These are phyloP conservation scores for Tulasnella sp. DNA, from an alignment of 768 basidiomycete genomes.

Conservation along the genomic window DNA sequence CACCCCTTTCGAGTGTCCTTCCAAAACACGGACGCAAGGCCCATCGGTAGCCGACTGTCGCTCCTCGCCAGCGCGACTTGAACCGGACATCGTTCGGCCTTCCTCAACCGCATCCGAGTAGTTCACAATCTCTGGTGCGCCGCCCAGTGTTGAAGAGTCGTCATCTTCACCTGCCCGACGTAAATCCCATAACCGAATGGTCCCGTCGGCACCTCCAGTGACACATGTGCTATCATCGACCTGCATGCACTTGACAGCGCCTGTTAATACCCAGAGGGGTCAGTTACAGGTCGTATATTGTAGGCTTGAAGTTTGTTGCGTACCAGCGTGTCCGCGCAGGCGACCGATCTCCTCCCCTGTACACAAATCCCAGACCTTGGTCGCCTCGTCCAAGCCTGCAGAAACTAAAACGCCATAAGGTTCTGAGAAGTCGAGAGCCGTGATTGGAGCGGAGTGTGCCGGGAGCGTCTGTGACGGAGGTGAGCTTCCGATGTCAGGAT, in stretches of 20 bases:
- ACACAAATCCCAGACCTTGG: slow-evolving; percentile 91
- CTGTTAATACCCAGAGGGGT: slow-evolving; percentile 22
- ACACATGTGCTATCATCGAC: slow-evolving; percentile 87
- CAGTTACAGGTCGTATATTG: background rate
- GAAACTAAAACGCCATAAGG: slow-evolving; percentile 92
- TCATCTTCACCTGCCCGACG: slow-evolving; percentile 68
- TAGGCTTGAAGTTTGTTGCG: slow-evolving; percentile 22
- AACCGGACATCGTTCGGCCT: slow-evolving; percentile 34
- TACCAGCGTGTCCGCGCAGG: slow-evolving; percentile 69
- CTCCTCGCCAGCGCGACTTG: slow-evolving; percentile 60
- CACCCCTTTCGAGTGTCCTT: slow-evolving; percentile 89
- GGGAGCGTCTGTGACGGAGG: slow-evolving; percentile 57
- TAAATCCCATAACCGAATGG: slow-evolving; percentile 85
- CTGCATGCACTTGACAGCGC: slow-evolving; percentile 75
- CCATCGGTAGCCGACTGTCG: slow-evolving; percentile 43
- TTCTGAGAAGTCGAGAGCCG: slow-evolving; percentile 89
- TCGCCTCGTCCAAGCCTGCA: slow-evolving; percentile 69
- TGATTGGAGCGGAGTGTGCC: slow-evolving; percentile 72
- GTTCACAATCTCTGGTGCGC: slow-evolving; percentile 23
- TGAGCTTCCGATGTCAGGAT: background rate
- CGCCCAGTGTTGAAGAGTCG: slow-evolving; percentile 34
- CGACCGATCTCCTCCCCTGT: slow-evolving; percentile 80
- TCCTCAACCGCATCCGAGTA: slow-evolving; percentile 8
- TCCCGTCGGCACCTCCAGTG: slow-evolving; percentile 84
- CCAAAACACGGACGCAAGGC: slow-evolving; percentile 64